phyloP scores from a whole-genome alignment of 306 rosid genomes.

The Medicago ruthenica region DNA sequence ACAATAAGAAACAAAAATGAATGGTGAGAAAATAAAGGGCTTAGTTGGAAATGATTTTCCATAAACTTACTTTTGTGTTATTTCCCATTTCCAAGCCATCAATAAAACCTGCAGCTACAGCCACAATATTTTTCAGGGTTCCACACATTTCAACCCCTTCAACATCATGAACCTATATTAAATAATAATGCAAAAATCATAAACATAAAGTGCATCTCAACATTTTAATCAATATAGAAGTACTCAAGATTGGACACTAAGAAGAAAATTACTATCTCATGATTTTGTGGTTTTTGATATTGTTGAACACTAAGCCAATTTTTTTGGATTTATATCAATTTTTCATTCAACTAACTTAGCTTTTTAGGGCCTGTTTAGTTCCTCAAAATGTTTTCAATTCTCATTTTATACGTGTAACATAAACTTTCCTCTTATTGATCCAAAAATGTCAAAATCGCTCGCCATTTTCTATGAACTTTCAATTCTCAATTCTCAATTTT shows the following conservation, averaged over 20 bases:
- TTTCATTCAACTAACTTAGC: not conserved
- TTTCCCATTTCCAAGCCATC: conserved; percentile 99
- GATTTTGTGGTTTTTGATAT: not conserved
- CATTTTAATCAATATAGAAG: not conserved
- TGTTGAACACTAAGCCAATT: not conserved
- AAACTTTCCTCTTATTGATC: no score
- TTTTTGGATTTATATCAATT: not conserved
- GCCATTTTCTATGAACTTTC: no score
- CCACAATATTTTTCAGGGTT: conserved; percentile 88
- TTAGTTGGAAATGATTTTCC: not conserved
- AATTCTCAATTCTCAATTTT: no score
- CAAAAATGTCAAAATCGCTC: no score
- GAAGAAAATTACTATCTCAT: conserved; percentile 11
- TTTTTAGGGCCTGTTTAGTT: no score
- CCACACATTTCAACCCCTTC: conserved; percentile 98
- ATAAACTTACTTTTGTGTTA: conserved; percentile 74
- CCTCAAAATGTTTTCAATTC: no score
- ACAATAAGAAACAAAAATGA: conserved; percentile 10
- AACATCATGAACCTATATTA: conserved; percentile 77
- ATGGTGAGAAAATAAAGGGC: not conserved
- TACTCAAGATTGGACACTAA: not conserved
- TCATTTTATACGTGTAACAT: no score
- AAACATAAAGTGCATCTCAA: conserved; percentile 27
- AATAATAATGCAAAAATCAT: conserved; percentile 36
- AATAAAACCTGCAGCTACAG: conserved; percentile 95